Evolutionary conservation across 345 rosid genomes (phyloP).

Genomic region (Hypericum androsaemum): DNA sequence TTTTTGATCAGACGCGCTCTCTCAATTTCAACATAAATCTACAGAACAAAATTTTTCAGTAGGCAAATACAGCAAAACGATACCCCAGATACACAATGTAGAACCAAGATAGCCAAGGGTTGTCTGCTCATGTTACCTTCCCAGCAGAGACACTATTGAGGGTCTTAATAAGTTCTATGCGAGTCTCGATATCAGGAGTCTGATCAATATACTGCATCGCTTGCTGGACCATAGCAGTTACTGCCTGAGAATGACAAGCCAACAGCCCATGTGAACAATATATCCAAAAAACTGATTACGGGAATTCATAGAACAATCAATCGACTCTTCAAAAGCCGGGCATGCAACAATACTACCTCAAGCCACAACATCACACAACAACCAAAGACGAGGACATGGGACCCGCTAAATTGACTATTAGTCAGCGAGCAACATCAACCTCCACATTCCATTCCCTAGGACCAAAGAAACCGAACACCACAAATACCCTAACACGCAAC

Average conservation of each 20-base stretch:
- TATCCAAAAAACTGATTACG: too few species aligned
- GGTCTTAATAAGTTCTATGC: slow-evolving; percentile 77
- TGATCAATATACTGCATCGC: slow-evolving; percentile 90
- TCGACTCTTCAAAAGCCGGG: too few species aligned
- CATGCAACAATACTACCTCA: too few species aligned
- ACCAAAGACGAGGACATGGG: too few species aligned
- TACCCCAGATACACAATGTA: neutral
- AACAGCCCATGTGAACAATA: neutral
- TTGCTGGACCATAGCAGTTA: slow-evolving; percentile 96
- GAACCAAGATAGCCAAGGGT: neutral
- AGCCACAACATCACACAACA: too few species aligned
- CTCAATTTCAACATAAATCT: slow-evolving; percentile 94
- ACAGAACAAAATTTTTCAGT: slow-evolving; percentile 8
- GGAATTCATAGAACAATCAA: too few species aligned
- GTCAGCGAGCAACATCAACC: too few species aligned
- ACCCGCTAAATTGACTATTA: too few species aligned
- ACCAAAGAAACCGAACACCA: too few species aligned
- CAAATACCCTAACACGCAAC: too few species aligned
- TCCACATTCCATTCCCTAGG: too few species aligned
- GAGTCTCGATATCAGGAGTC: slow-evolving; percentile 87
- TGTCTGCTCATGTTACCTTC: slow-evolving; percentile 39
- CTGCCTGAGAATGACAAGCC: slow-evolving; percentile 43
- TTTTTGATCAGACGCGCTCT: slow-evolving; percentile 83
- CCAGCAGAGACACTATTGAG: slow-evolving; percentile 81
- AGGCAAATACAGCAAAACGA: neutral